phyloP scores from a whole-genome alignment of 139 green algal genomes.

The Coelastrella sp. region DNA sequence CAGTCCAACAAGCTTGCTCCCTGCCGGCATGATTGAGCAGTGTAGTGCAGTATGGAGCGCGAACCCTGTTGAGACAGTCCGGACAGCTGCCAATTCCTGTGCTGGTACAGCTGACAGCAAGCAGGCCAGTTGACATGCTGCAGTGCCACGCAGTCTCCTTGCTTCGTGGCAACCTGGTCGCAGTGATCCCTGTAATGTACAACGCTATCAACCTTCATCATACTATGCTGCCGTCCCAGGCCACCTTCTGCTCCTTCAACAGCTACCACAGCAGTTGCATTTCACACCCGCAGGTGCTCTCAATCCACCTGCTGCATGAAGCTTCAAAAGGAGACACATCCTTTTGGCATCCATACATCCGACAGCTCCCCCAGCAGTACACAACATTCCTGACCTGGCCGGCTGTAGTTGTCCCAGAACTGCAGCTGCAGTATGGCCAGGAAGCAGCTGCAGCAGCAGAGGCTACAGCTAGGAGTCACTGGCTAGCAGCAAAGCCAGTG shows the following conservation, averaged over 20 bases:
- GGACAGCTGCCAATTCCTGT: too few relatives aligned
- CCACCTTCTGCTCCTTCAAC: neutral
- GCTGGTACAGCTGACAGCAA: too few relatives aligned
- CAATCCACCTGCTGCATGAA: conserved; percentile 81
- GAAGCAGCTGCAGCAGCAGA: conserved; percentile 53
- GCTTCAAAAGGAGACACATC: conserved; percentile 61
- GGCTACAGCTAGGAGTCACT: conserved; percentile 42
- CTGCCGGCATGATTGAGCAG: too few relatives aligned
- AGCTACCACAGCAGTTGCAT: neutral
- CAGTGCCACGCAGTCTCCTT: too few relatives aligned
- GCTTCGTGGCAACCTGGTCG: too few relatives aligned
- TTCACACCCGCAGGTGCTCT: conserved; percentile 66
- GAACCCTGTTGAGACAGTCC: too few relatives aligned
- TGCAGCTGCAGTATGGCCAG: conserved; percentile 58
- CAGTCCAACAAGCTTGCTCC: too few relatives aligned
- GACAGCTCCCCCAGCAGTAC: conserved; percentile 75
- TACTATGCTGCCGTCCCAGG: too few relatives aligned
- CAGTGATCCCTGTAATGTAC: too few relatives aligned
- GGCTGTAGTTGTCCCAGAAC: conserved; percentile 37
- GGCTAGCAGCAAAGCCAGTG: conserved; percentile 47
- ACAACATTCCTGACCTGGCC: conserved; percentile 63
- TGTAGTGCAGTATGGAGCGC: too few relatives aligned
- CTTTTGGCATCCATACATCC: conserved; percentile 79
- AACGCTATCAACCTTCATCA: too few relatives aligned
- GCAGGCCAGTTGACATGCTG: too few relatives aligned